Conservation (phyloP, 164 flowering plant species). For the Protea cynaroides region DNA sequence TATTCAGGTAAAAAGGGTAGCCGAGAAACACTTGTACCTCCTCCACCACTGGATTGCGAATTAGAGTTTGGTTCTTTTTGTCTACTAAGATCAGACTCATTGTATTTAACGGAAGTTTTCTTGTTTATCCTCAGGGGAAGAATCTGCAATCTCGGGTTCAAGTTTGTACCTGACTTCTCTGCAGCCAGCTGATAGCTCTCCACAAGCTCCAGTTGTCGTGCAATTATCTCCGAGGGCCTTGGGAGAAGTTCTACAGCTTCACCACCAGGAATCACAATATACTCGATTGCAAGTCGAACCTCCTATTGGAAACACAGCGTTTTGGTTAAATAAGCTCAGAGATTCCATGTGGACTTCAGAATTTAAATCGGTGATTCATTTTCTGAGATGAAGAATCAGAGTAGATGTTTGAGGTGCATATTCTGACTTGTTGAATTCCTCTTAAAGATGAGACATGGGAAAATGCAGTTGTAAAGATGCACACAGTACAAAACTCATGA, state of each 20-base stretch:
- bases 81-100: constrained; percentile 25
- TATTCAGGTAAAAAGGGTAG: constrained; percentile 53
- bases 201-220: constrained; percentile 80
- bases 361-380: not conserved
- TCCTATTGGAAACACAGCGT: constrained; percentile 45
- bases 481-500: too few species aligned
- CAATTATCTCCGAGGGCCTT: constrained; percentile 80
- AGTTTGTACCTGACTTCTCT: constrained; percentile 80
- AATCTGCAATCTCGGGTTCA: constrained; percentile 83
- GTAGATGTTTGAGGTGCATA: not conserved
- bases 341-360: not conserved
- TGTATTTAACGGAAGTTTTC: constrained; percentile 22
- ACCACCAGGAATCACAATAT: constrained; percentile 95
- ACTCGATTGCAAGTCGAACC: constrained; percentile 96
- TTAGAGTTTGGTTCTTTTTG: constrained; percentile 15
- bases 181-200: constrained; percentile 84
- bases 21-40: constrained; percentile 43
- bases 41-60: constrained; percentile 28
- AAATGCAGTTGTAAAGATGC: too few species aligned
- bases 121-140: constrained; percentile 63
- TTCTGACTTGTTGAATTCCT: too few species aligned
- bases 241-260: constrained; percentile 98
- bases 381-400: not conserved
- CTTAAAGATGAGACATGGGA: not conserved
- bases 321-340: not conserved